phyloP scores from a whole-genome alignment of 2,329 filamentous ascomycete species.

The Orbilia oligospora region DNA sequence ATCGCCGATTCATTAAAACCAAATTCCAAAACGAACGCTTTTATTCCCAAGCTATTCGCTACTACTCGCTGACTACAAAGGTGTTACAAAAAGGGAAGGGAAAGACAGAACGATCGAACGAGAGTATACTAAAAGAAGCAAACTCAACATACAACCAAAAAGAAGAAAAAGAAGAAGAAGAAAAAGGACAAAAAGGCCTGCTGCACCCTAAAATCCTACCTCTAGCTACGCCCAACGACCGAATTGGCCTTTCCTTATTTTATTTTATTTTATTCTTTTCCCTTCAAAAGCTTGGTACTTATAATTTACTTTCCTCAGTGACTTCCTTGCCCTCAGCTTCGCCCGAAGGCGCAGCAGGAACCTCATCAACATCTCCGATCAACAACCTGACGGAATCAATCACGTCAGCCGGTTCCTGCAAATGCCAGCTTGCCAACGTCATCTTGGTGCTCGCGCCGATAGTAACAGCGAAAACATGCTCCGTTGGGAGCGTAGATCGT shows the following conservation, averaged over 20 bases:
- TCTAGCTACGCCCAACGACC: not conserved
- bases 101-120: constrained; percentile 17
- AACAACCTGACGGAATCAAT: constrained; percentile 76
- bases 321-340: constrained; percentile 9
- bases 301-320: constrained; percentile 22
- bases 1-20: not conserved
- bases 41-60: constrained; percentile 39
- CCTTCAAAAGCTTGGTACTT: not conserved
- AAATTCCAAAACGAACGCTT: constrained; percentile 37
- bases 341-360: constrained; percentile 22
- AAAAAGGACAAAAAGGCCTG: not conserved
- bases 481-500: constrained; percentile 71
- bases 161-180: not conserved
- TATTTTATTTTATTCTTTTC: not conserved
- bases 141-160: constrained; percentile 15
- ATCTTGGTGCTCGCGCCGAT: constrained; percentile 93
- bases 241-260: not conserved
- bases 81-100: not conserved
- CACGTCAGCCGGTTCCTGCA: constrained; percentile 89
- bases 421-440: constrained; percentile 89
- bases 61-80: constrained; percentile 23
- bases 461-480: constrained; percentile 87
- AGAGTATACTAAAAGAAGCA: constrained; percentile 16
- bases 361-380: constrained; percentile 67
- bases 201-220: not conserved